Evolutionary conservation across 1,284 basidiomycete genomes (phyloP).

Genomic region (Ustilago loliicola): DNA sequence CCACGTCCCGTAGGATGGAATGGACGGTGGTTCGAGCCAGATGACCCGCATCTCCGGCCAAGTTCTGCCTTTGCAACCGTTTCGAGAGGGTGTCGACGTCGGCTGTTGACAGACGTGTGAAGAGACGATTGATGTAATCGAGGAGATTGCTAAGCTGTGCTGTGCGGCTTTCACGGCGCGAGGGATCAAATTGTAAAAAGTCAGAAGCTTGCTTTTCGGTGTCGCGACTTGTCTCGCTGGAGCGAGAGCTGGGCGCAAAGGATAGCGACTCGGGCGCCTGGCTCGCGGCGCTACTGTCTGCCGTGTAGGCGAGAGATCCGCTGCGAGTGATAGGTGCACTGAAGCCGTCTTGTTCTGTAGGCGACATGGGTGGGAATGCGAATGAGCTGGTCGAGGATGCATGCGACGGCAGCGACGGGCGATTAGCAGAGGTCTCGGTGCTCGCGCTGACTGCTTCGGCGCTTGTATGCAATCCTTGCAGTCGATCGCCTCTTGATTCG

Average conservation of each 20-base stretch:
- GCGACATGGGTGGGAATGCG: slow-evolving; percentile 24
- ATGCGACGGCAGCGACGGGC: slow-evolving; percentile 2
- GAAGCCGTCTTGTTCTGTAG: slow-evolving; percentile 1
- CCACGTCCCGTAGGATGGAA: slow-evolving; percentile 80
- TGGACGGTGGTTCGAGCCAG: slow-evolving; percentile 86
- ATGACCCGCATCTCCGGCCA: slow-evolving; percentile 87
- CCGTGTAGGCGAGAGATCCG: slow-evolving; percentile 37
- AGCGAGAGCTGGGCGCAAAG: slow-evolving; percentile 45
- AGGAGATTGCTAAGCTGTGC: slow-evolving; percentile 76
- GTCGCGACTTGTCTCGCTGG: slow-evolving; percentile 50
- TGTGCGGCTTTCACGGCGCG: slow-evolving; percentile 60
- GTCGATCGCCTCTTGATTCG: not conserved
- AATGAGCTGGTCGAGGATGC: slow-evolving; percentile 28
- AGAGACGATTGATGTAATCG: slow-evolving; percentile 79
- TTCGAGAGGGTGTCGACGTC: slow-evolving; percentile 90
- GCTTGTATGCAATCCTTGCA: not conserved
- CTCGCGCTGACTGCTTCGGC: not conserved
- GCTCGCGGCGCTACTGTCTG: slow-evolving; percentile 43
- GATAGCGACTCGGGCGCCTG: slow-evolving; percentile 38
- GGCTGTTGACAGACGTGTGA: slow-evolving; percentile 81
- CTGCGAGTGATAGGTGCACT: slow-evolving; percentile 15
- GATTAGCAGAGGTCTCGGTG: not conserved
- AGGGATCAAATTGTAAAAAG: slow-evolving; percentile 36
- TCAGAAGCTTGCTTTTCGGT: slow-evolving; percentile 33
- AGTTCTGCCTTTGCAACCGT: slow-evolving; percentile 89